phyloP scores from a whole-genome alignment of 176 grass and related monocot genomes.

The Secale cereale region DNA sequence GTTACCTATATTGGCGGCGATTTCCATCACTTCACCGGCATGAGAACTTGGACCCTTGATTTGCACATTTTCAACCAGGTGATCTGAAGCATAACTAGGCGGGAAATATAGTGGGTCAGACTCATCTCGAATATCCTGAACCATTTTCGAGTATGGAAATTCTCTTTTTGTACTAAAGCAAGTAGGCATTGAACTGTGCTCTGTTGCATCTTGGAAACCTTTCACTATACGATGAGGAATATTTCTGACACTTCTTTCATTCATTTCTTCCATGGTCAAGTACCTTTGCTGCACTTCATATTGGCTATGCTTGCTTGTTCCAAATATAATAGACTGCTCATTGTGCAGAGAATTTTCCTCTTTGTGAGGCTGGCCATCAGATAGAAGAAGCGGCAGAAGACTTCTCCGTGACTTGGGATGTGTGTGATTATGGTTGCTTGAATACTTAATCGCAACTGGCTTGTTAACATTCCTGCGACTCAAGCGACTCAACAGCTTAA shows the following conservation, averaged over 20 bases:
- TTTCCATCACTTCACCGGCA: constrained; percentile 16
- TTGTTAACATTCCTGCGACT: constrained; percentile 11
- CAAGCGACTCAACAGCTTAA: constrained; percentile 30
- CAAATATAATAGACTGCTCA: constrained; percentile 14
- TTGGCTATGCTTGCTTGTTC: constrained; percentile 5
- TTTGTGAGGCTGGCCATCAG: constrained; percentile 15
- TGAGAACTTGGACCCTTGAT: constrained; percentile 18
- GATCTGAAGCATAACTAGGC: constrained; percentile 15
- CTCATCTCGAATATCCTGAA: constrained; percentile 10
- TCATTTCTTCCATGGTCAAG: constrained; percentile 1
- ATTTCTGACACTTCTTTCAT: constrained; percentile 41
- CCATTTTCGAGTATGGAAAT: constrained; percentile 15
- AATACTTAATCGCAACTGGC: constrained; percentile 1
- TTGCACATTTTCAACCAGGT: constrained; percentile 27
- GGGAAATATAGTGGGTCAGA: constrained; percentile 24
- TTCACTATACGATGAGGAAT: constrained; percentile 35
- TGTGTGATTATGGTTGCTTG: neutral
- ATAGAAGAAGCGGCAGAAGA: constrained; percentile 45
- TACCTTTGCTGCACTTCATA: neutral
- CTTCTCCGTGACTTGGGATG: constrained; percentile 30
- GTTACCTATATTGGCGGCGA: neutral
- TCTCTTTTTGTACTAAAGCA: constrained; percentile 17
- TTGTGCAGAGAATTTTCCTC: constrained; percentile 8
- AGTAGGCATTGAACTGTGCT: constrained; percentile 12
- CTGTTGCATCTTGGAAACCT: constrained; percentile 35